Percentiles rank a stretch among this genome's conserved stretches.
Conservation (phyloP, 441 rosid genomes). For the Pelargonium australe region DNA sequence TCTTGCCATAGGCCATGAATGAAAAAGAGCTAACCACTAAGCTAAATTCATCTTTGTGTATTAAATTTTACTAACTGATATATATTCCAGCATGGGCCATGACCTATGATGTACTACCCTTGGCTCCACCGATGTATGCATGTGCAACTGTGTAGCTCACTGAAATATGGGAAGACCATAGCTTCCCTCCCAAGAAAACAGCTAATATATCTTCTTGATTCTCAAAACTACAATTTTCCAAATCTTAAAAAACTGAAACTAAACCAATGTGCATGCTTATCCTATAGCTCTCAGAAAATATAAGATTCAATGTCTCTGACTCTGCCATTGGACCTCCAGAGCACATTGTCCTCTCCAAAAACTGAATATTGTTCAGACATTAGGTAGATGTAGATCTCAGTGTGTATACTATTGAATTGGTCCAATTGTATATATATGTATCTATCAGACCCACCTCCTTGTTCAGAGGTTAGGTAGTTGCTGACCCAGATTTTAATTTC, state of each 20-base stretch:
- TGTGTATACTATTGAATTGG: not conserved
- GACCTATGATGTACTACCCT: too few species aligned
- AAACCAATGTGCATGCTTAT: too few species aligned
- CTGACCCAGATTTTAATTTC: not conserved
- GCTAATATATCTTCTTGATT: not conserved
- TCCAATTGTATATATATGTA: not conserved
- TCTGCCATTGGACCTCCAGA: too few species aligned
- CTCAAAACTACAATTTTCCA: not conserved
- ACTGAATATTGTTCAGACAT: not conserved
- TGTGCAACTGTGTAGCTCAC: not conserved
- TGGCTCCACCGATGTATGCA: too few species aligned
- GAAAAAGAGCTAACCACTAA: too few species aligned
- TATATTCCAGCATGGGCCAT: too few species aligned
- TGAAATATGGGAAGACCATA: not conserved
- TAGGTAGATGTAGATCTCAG: not conserved
- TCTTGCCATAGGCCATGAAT: too few species aligned
- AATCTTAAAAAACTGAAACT: too few species aligned
- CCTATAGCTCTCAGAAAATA: not conserved
- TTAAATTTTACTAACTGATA: too few species aligned
- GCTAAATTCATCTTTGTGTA: too few species aligned
- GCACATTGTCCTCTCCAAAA: not conserved
- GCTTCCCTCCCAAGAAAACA: not conserved
- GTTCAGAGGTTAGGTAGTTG: conserved; percentile 3
- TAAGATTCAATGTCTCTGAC: not conserved
- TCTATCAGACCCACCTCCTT: not conserved